Conservation (phyloP, 805 yeast genomes). For the Yarrowia alimentaria region DNA sequence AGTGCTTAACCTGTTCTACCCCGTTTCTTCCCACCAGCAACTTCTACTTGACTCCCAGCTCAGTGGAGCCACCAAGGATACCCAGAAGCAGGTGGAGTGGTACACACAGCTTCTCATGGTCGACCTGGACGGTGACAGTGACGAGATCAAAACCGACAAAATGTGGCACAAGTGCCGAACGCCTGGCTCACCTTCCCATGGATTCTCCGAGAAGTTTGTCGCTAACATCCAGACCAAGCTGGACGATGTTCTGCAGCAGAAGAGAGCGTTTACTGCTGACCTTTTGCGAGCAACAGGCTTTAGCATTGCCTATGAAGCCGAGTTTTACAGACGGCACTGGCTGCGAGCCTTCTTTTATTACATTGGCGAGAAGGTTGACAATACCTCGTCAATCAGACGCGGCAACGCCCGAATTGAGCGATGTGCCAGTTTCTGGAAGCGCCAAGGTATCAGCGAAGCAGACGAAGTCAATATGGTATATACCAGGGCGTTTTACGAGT, state of each 20-base stretch:
- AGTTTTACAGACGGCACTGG: slow-evolving; percentile 23
- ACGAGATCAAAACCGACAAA: slow-evolving; percentile 15
- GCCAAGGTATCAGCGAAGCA: slow-evolving; percentile 1
- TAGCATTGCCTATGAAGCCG: slow-evolving; percentile 5
- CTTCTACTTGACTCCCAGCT: slow-evolving; percentile 1
- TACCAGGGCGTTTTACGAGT: slow-evolving; percentile 1
- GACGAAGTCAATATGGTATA: slow-evolving; percentile 18
- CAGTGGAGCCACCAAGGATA: slow-evolving; percentile 3
- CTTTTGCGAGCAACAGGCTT: slow-evolving; percentile 13
- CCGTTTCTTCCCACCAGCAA: slow-evolving; percentile 13
- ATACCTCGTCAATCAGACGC: not conserved
- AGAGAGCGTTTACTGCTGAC: slow-evolving; percentile 20
- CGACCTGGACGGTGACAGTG: slow-evolving; percentile 22
- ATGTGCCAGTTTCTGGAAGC: slow-evolving; percentile 11
- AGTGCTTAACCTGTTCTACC: not conserved
- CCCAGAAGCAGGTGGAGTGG: slow-evolving; percentile 20
- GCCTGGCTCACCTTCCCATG: slow-evolving; percentile 12
- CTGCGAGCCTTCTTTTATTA: slow-evolving; percentile 14
- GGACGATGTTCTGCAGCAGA: slow-evolving; percentile 11
- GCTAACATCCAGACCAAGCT: slow-evolving; percentile 21
- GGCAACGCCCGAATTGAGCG: slow-evolving; percentile 1
- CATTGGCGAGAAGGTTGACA: slow-evolving; percentile 6
- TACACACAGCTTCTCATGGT: slow-evolving; percentile 20
- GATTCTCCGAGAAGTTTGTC: slow-evolving; percentile 16
- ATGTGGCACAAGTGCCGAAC: slow-evolving; percentile 23